Percentiles rank a stretch among this genome's conserved stretches.
Conservation (phyloP, 352 stramenopile species). For the Globisporangium irregulare region DNA sequence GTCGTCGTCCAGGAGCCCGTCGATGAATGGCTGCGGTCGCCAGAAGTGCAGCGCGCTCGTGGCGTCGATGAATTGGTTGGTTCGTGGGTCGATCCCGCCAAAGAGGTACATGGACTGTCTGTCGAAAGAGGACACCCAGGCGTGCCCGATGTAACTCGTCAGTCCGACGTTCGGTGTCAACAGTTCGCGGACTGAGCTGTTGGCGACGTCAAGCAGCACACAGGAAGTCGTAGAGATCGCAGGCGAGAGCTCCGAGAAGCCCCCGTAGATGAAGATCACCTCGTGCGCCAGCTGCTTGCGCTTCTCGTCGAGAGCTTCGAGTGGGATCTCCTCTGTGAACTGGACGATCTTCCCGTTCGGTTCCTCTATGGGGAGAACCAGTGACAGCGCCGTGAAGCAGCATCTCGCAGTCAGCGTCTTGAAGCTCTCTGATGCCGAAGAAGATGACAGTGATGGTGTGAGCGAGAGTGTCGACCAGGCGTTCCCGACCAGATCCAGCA, state of each 20-base stretch:
- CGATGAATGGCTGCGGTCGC: conserved; percentile 38
- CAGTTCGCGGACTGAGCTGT: conserved; percentile 26
- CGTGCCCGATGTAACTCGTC: conserved; percentile 47
- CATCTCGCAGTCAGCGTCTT: conserved; percentile 28
- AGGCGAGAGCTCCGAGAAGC: conserved; percentile 35
- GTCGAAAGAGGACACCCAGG: conserved; percentile 30
- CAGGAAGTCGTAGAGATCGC: conserved; percentile 26
- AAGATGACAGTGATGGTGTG: conserved; percentile 1
- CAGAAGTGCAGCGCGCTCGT: conserved; percentile 60
- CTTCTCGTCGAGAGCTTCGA: conserved; percentile 17
- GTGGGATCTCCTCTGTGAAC: conserved; percentile 17
- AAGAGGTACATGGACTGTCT: conserved; percentile 57
- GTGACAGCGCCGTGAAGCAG: conserved; percentile 28
- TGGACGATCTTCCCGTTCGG: conserved; percentile 18
- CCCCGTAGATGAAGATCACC: conserved; percentile 53
- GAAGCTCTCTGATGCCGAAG: conserved; percentile 1
- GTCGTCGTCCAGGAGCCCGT: conserved; percentile 24
- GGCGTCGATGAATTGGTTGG: conserved; percentile 32
- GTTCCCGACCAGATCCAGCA: conserved; percentile 51
- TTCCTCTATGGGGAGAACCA: conserved; percentile 32
- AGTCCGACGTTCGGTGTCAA: conserved; percentile 30
- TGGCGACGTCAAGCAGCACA: conserved; percentile 39
- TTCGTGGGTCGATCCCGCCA: conserved; percentile 33
- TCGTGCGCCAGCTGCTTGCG: conserved; percentile 8
- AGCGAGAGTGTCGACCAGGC: conserved; percentile 37